Conservation (phyloP, 306 rosid genomes). For the Quercus parvula region DNA sequence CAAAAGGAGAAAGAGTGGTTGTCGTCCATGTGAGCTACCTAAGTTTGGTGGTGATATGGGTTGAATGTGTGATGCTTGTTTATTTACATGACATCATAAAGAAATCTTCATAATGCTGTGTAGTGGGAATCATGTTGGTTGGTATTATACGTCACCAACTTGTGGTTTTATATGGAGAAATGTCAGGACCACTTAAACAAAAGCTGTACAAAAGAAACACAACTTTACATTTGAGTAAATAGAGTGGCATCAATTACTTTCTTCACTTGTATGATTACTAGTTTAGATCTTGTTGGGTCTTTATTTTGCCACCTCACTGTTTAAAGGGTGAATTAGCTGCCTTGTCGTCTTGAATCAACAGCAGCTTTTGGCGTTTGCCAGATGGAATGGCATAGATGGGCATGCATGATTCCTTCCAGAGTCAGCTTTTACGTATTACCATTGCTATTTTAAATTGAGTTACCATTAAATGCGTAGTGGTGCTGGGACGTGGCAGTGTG, state of each 20-base stretch:
- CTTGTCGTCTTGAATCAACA: too few species aligned
- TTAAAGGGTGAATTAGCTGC: too few species aligned
- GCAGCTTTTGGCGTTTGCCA: too few species aligned
- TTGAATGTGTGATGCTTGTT: constrained; percentile 33
- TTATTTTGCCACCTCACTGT: not conserved
- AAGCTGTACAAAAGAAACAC: not conserved
- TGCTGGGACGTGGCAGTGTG: too few species aligned
- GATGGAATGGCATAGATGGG: too few species aligned
- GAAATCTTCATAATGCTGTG: constrained; percentile 22
- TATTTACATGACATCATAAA: constrained; percentile 25
- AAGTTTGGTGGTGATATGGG: constrained; percentile 35
- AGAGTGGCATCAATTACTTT: not conserved
- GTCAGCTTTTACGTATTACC: too few species aligned
- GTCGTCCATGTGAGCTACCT: constrained; percentile 23
- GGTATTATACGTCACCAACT: constrained; percentile 6
- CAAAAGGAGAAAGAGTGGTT: constrained; percentile 8
- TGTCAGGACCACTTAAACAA: constrained; percentile 6
- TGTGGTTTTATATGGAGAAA: constrained; percentile 11
- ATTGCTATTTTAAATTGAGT: too few species aligned
- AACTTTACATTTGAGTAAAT: not conserved
- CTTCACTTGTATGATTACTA: not conserved
- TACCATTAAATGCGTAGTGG: too few species aligned
- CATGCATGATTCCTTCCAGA: too few species aligned
- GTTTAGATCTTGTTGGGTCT: not conserved
- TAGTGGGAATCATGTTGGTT: constrained; percentile 19